Evolutionary conservation across 202 grass and related monocot genomes (phyloP).

Genomic region (Zoysia matrella): DNA sequence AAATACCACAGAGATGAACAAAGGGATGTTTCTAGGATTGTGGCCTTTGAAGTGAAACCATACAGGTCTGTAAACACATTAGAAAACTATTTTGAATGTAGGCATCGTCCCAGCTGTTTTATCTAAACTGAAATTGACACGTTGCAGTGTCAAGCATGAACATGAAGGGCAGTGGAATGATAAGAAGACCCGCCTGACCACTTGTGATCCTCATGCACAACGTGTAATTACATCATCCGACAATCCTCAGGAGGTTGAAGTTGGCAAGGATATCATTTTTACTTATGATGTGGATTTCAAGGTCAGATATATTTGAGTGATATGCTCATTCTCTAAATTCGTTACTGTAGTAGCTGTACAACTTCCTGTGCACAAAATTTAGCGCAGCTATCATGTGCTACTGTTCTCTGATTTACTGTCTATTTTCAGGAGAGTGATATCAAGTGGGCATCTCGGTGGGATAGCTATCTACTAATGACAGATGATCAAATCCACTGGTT

Average conservation of each 20-base stretch:
- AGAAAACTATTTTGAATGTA: neutral
- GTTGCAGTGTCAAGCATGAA: constrained; percentile 68
- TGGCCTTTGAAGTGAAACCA: constrained; percentile 85
- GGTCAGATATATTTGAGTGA: constrained; percentile 47
- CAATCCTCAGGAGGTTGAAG: constrained; percentile 72
- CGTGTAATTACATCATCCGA: constrained; percentile 57
- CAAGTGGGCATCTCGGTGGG: constrained; percentile 95
- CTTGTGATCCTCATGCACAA: constrained; percentile 70
- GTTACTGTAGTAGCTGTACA: constrained; percentile 12
- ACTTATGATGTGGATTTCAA: constrained; percentile 78
- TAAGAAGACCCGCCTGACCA: constrained; percentile 52
- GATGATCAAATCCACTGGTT: constrained; percentile 83
- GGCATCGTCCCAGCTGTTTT: constrained; percentile 9
- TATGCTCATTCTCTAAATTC: neutral
- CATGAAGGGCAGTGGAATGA: constrained; percentile 73
- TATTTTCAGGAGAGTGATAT: constrained; percentile 72
- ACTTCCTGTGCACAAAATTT: neutral
- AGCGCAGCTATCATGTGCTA: neutral
- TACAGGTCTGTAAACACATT: constrained; percentile 48
- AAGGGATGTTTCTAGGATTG: constrained; percentile 77
- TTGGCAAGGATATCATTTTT: constrained; percentile 69
- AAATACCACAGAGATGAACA: constrained; percentile 70
- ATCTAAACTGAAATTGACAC: constrained; percentile 39
- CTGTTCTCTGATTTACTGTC: constrained; percentile 27
- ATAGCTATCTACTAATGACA: constrained; percentile 87